phyloP scores from a whole-genome alignment of 2,329 filamentous ascomycete genomes.

The Nigrospora sphaerica region DNA sequence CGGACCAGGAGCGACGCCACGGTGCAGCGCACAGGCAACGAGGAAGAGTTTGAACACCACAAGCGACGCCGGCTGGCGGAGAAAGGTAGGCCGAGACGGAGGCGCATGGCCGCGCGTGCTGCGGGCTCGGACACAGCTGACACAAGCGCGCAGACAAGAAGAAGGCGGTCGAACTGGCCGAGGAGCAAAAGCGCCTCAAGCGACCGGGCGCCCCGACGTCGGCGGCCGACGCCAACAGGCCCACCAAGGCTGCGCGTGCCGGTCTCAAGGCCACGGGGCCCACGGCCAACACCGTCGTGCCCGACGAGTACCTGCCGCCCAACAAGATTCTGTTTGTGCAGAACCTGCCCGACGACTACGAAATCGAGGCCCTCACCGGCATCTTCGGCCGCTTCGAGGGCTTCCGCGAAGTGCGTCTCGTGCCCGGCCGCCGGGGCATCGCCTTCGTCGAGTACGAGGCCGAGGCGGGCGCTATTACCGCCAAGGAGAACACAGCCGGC shows the following conservation, averaged over 20 bases:
- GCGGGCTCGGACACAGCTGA: neutral
- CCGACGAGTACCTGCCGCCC: slow-evolving; percentile 95
- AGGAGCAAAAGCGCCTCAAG: slow-evolving; percentile 72
- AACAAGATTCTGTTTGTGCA: slow-evolving; percentile 96
- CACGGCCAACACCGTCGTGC: slow-evolving; percentile 64
- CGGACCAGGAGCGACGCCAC: slow-evolving; percentile 82
- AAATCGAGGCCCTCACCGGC: slow-evolving; percentile 68
- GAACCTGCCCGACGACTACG: slow-evolving; percentile 82
- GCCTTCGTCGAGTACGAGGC: slow-evolving; percentile 96
- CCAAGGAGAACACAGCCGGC: slow-evolving; percentile 87
- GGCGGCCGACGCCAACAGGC: slow-evolving; percentile 43
- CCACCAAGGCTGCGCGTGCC: slow-evolving; percentile 62
- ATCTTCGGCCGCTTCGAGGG: slow-evolving; percentile 89
- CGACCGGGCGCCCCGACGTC: slow-evolving; percentile 41
- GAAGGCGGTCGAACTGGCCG: slow-evolving; percentile 73
- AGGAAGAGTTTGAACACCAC: slow-evolving; percentile 80
- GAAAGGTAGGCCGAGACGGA: slow-evolving; percentile 59
- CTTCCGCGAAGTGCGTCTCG: slow-evolving; percentile 85
- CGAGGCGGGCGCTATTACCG: slow-evolving; percentile 81
- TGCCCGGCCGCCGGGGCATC: slow-evolving; percentile 80
- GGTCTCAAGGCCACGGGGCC: slow-evolving; percentile 72
- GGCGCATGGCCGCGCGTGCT: neutral
- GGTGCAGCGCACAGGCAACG: slow-evolving; percentile 63
- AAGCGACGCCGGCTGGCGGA: slow-evolving; percentile 79
- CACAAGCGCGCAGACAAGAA: slow-evolving; percentile 50